A percentile compares a stretch with the other conserved stretches of the same genome.
Evolutionary conservation across 2,329 filamentous ascomycete species (phyloP).

Genomic region (Chrysoporthe puriensis): DNA sequence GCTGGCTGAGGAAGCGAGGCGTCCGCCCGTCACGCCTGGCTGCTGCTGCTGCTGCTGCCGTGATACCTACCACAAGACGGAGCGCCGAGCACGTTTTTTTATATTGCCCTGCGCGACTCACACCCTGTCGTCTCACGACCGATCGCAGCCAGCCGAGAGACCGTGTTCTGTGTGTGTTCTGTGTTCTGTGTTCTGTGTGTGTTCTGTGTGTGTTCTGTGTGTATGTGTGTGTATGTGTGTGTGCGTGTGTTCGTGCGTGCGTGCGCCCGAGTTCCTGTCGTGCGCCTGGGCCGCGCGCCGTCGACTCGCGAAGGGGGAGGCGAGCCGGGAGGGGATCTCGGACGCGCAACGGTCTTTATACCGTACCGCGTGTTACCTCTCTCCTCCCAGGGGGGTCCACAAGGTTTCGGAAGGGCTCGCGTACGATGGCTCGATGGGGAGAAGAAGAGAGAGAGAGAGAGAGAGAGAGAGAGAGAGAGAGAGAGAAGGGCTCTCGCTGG

Average conservation of each 20-base stretch:
- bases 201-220: no score
- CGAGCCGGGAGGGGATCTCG: neutral
- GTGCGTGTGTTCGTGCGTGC: no score
- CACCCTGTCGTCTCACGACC: neutral
- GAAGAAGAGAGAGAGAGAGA: neutral
- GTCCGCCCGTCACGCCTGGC: neutral
- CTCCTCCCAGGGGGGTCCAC: neutral
- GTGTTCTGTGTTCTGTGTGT: no score
- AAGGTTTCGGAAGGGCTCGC: constrained; percentile 20
- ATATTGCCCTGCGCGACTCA: constrained; percentile 25
- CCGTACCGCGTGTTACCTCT: neutral
- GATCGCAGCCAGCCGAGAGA: neutral
- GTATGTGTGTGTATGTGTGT: no score
- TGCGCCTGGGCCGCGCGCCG: constrained; percentile 8
- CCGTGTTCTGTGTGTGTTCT: neutral
- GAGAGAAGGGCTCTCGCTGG: neutral
- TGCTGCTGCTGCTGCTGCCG: neutral
- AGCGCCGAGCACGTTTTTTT: constrained; percentile 27
- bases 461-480: no score
- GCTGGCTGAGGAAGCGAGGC: neutral
- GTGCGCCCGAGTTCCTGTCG: neutral
- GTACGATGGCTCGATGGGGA: neutral
- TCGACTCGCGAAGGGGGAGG: constrained; percentile 8
- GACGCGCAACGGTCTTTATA: neutral
- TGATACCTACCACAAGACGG: constrained; percentile 22